Evolutionary conservation across 2,329 filamentous ascomycete species (phyloP).

Genomic region (Monilinia laxa): DNA sequence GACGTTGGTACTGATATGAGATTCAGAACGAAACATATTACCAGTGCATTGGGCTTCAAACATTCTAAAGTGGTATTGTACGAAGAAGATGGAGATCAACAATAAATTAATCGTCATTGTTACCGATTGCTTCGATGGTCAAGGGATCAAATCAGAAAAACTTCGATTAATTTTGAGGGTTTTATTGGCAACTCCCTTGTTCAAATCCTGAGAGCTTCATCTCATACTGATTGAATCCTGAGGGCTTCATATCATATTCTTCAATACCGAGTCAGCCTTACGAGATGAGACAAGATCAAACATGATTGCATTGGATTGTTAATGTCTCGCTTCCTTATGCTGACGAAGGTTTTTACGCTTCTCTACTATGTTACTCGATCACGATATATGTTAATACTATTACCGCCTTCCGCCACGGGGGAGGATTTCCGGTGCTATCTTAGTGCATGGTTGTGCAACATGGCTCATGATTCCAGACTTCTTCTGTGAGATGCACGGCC

Average conservation of each 20-base stretch:
- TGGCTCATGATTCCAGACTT: neutral
- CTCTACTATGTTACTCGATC: neutral
- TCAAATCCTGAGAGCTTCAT: neutral
- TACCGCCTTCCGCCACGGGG: neutral
- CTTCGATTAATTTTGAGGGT: neutral
- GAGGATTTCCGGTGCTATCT: constrained; percentile 7
- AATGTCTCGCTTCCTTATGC: neutral
- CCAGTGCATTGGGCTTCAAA: neutral
- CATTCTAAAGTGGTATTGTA: constrained; percentile 5
- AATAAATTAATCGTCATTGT: neutral
- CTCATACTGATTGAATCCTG: neutral
- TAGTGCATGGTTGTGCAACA: neutral
- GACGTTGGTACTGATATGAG: neutral
- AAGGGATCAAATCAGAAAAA: neutral
- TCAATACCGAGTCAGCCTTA: constrained; percentile 18
- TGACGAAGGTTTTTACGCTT: neutral
- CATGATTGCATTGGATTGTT: neutral
- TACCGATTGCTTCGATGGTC: neutral
- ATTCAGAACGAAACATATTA: neutral
- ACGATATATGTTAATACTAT: too few species aligned
- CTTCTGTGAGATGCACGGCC: neutral
- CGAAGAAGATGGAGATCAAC: constrained; percentile 1
- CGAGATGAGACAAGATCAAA: constrained; percentile 14
- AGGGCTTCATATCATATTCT: too few species aligned
- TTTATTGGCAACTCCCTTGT: constrained; percentile 6